Conservation (phyloP, 2,329 filamentous ascomycete genomes). For the Magnaporthiopsis poae region DNA sequence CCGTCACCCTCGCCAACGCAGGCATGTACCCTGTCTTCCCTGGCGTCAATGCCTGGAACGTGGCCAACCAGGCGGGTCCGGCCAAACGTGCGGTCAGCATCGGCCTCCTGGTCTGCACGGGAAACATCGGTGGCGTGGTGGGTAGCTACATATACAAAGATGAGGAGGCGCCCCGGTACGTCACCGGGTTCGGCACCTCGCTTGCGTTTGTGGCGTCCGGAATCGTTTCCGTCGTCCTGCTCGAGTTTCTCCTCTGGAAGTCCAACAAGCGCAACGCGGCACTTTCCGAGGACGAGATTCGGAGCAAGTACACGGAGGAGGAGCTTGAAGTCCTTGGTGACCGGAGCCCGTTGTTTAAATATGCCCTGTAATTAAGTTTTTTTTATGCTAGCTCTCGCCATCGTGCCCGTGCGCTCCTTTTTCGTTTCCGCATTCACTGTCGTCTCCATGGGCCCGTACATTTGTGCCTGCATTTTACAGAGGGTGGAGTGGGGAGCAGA, state of each 20-base stretch:
- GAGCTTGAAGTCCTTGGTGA: slow-evolving; percentile 25
- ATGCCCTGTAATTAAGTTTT: slow-evolving; percentile 15
- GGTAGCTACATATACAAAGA: slow-evolving; percentile 27
- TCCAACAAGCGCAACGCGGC: slow-evolving; percentile 19
- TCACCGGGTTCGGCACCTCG: slow-evolving; percentile 25
- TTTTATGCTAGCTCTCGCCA: background rate
- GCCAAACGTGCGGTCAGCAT: slow-evolving; percentile 37
- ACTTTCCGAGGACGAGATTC: slow-evolving; percentile 18
- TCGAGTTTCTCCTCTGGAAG: slow-evolving; percentile 16
- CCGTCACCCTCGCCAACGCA: slow-evolving; percentile 3
- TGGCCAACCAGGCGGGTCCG: slow-evolving; percentile 4
- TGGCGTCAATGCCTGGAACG: slow-evolving; percentile 7
- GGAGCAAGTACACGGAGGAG: slow-evolving; percentile 20
- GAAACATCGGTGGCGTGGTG: slow-evolving; percentile 41
- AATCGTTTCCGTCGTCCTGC: slow-evolving; percentile 8
- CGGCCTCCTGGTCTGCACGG: slow-evolving; percentile 53
- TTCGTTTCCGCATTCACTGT: too few species aligned
- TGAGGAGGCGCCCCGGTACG: slow-evolving; percentile 24
- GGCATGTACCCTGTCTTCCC: slow-evolving; percentile 9
- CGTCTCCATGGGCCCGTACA: too few species aligned
- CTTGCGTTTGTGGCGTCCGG: slow-evolving; percentile 9
- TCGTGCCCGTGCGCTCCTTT: too few species aligned
- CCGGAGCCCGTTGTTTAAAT: slow-evolving; percentile 22
- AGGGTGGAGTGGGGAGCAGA: too few species aligned
- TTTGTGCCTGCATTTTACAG: too few species aligned